phyloP scores from a whole-genome alignment of 768 basidiomycete species.

The Suillus sp. region DNA sequence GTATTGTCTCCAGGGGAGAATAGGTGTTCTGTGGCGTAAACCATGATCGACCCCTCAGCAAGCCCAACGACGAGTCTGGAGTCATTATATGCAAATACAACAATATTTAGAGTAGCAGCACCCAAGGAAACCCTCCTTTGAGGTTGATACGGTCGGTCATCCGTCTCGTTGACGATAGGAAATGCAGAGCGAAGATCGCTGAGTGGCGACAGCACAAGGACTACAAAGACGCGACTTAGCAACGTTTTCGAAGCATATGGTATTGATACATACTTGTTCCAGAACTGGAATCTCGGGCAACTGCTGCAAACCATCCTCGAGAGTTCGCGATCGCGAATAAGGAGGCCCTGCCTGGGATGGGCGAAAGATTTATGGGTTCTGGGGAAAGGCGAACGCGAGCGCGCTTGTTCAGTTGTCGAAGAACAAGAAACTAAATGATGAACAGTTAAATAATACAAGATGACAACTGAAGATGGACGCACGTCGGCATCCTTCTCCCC shows the following conservation, averaged over 20 bases:
- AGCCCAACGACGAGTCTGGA: slow-evolving; percentile 61
- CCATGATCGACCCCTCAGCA: slow-evolving; percentile 57
- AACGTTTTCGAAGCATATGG: neutral
- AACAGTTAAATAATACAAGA: slow-evolving; percentile 14
- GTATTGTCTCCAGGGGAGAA: slow-evolving; percentile 47
- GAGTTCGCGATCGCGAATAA: slow-evolving; percentile 62
- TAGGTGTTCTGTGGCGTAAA: slow-evolving; percentile 58
- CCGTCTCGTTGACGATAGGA: slow-evolving; percentile 40
- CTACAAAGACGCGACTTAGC: slow-evolving; percentile 35
- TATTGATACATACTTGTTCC: slow-evolving; percentile 39
- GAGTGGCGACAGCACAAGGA: slow-evolving; percentile 62
- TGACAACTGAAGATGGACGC: slow-evolving; percentile 12
- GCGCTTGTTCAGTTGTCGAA: slow-evolving; percentile 55
- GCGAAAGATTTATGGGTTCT: slow-evolving; percentile 44
- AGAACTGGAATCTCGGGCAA: slow-evolving; percentile 38
- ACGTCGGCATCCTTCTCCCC: slow-evolving; percentile 35
- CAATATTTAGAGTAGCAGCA: slow-evolving; percentile 49
- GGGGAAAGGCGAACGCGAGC: slow-evolving; percentile 65
- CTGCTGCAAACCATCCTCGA: slow-evolving; percentile 73
- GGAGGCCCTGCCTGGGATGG: slow-evolving; percentile 45
- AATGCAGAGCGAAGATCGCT: slow-evolving; percentile 60
- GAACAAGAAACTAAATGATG: slow-evolving; percentile 37
- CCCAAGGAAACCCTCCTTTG: slow-evolving; percentile 50
- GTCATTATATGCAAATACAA: slow-evolving; percentile 62
- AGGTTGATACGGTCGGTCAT: slow-evolving; percentile 49